Evolutionary conservation across 306 rosid genomes (phyloP).

Genomic region (Sindora glabra): DNA sequence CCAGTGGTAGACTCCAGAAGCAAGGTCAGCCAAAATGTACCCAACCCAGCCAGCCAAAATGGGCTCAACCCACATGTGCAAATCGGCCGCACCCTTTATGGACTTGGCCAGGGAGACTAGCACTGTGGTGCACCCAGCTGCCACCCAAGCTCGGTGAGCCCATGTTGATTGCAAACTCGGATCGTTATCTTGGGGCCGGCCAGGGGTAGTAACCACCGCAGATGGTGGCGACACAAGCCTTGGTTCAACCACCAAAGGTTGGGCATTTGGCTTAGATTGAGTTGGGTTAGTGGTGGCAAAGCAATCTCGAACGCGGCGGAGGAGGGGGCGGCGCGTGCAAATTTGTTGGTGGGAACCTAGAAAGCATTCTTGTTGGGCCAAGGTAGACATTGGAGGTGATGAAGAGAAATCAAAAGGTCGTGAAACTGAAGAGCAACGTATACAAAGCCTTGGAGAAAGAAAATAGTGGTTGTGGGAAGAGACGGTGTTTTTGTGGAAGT

Average conservation of each 20-base stretch:
- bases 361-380: constrained; percentile 42
- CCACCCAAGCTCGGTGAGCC: constrained; percentile 86
- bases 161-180: constrained; percentile 59
- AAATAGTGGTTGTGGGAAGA: constrained; percentile 24
- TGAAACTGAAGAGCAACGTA: background rate
- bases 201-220: background rate
- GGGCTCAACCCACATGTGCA: constrained; percentile 36
- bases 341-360: constrained; percentile 20
- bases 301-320: constrained; percentile 11
- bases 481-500: no score
- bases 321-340: background rate
- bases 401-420: constrained; percentile 10
- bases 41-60: constrained; percentile 46
- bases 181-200: constrained; percentile 34
- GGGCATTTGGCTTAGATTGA: constrained; percentile 3
- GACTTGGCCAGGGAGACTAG: constrained; percentile 43
- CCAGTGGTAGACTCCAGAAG: constrained; percentile 92
- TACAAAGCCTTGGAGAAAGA: background rate
- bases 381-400: constrained; percentile 44
- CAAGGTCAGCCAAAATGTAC: constrained; percentile 72
- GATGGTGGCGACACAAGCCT: background rate
- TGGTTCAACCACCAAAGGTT: constrained; percentile 23
- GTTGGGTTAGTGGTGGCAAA: constrained; percentile 16
- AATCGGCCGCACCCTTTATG: constrained; percentile 21
- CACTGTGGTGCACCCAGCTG: constrained; percentile 41